Evolutionary conservation across 2,329 filamentous ascomycete species (phyloP).

Genomic region (Cryphonectria parasitica): DNA sequence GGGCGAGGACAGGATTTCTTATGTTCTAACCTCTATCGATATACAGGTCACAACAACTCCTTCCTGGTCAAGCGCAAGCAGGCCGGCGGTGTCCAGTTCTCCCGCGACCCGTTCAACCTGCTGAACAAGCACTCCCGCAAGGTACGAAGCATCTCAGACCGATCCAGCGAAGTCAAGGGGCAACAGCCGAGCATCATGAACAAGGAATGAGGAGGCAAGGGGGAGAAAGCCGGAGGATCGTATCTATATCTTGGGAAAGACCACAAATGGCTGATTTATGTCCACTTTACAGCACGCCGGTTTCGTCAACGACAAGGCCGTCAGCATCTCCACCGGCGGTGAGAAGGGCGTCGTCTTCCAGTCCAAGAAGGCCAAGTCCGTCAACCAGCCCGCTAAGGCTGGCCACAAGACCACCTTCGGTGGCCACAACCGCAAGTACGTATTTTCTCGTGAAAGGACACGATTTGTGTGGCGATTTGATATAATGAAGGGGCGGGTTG

Average conservation of each 20-base stretch:
- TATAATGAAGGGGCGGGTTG: background rate
- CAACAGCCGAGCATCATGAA: background rate
- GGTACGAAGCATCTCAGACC: conserved; percentile 55
- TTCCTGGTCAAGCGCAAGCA: conserved; percentile 89
- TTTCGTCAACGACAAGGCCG: conserved; percentile 91
- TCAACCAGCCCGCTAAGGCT: conserved; percentile 73
- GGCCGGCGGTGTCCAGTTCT: conserved; percentile 84
- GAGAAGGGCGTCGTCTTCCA: conserved; percentile 80
- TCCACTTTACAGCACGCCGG: conserved; percentile 72
- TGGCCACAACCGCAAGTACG: conserved; percentile 76
- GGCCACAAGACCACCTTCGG: conserved; percentile 70
- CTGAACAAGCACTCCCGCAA: conserved; percentile 90
- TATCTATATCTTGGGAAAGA: background rate
- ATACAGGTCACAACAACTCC: conserved; percentile 79
- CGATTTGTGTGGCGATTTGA: background rate
- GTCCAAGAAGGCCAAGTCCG: conserved; percentile 79
- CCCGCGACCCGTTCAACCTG: conserved; percentile 92
- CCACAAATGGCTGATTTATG: conserved; percentile 40
- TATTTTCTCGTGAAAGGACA: conserved; percentile 39
- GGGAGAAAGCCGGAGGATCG: background rate
- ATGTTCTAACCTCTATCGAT: conserved; percentile 31
- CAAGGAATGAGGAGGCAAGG: background rate
- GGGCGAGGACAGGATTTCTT: background rate
- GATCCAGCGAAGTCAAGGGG: background rate
- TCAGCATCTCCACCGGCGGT: conserved; percentile 76